Evolutionary conservation across 148 eudicot genomes (phyloP).

Genomic region (Polygonum aviculare): DNA sequence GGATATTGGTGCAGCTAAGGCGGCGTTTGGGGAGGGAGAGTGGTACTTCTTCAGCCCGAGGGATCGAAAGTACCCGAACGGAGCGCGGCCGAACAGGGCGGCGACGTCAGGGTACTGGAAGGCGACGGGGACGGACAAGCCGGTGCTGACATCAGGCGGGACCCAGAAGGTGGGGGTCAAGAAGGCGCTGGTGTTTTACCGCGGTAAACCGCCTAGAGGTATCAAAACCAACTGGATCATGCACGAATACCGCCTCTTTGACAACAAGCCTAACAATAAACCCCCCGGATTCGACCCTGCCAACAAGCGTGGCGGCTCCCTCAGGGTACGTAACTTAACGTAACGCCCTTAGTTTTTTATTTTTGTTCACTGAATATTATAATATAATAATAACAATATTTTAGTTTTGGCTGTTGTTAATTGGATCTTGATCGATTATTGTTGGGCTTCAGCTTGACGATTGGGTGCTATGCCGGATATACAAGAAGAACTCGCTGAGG

Average conservation of each 20-base stretch:
- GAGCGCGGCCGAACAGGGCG: slow-evolving; percentile 60
- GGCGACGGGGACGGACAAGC: slow-evolving; percentile 67
- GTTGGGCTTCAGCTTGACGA: slow-evolving; percentile 54
- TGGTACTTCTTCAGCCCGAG: slow-evolving; percentile 69
- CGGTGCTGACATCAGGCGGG: slow-evolving; percentile 31
- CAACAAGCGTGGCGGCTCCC: slow-evolving; percentile 49
- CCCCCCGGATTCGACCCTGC: slow-evolving; percentile 41
- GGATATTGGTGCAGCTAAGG: slow-evolving; percentile 33
- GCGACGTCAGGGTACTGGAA: slow-evolving; percentile 76
- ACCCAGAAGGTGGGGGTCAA: slow-evolving; percentile 55
- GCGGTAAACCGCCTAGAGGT: slow-evolving; percentile 64
- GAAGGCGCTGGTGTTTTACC: slow-evolving; percentile 55
- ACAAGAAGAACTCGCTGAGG: slow-evolving; percentile 68
- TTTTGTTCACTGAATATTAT: background rate
- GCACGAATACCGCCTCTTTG: slow-evolving; percentile 52
- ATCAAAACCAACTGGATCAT: slow-evolving; percentile 60
- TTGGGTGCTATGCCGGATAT: slow-evolving; percentile 90
- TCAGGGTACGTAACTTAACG: slow-evolving; percentile 34
- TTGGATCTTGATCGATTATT: background rate
- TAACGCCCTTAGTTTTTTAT: background rate
- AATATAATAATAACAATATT: background rate
- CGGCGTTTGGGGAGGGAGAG: slow-evolving; percentile 55
- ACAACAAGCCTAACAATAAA: slow-evolving; percentile 31
- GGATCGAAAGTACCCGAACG: slow-evolving; percentile 60
- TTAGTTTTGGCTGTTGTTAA: background rate